Percentiles rank a stretch among this genome's conserved stretches.
These are phyloP conservation scores for Globisporangium camurandrum DNA, from an alignment of 352 stramenopile species.

Conservation along the genomic window DNA sequence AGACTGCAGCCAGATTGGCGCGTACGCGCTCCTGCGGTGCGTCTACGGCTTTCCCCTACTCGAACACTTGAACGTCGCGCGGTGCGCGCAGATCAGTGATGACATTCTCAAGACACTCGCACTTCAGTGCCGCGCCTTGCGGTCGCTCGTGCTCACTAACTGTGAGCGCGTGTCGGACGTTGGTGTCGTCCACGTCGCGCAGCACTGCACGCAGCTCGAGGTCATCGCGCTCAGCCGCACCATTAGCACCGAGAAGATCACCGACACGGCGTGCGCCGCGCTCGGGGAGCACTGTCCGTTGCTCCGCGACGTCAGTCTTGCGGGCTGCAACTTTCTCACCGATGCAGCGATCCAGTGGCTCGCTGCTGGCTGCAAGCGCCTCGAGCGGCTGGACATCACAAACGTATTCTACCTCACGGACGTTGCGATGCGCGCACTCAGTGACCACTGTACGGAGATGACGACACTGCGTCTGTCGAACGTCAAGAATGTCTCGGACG, in stretches of 20 bases:
- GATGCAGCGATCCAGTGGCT: conserved; percentile 90
- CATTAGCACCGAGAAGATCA: conserved; percentile 72
- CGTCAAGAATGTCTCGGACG: conserved; percentile 71
- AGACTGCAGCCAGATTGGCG: conserved; percentile 44
- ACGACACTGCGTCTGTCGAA: conserved; percentile 37
- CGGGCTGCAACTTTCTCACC: conserved; percentile 83
- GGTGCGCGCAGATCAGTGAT: conserved; percentile 81
- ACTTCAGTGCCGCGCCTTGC: conserved; percentile 55
- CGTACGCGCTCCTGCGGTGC: conserved; percentile 68
- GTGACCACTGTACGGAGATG: conserved; percentile 26
- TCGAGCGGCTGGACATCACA: conserved; percentile 76
- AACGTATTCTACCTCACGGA: conserved; percentile 86
- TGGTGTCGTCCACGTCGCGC: conserved; percentile 74
- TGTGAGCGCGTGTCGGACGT: conserved; percentile 81
- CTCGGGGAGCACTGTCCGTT: conserved; percentile 54
- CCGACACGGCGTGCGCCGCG: conserved; percentile 82
- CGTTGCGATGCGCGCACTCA: conserved; percentile 40
- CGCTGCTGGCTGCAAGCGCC: conserved; percentile 53
- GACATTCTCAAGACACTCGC: conserved; percentile 76
- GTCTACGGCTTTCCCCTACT: conserved; percentile 50
- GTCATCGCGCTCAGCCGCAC: conserved; percentile 56
- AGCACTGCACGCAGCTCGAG: conserved; percentile 63
- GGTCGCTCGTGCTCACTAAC: conserved; percentile 62
- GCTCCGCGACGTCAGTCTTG: conserved; percentile 57
- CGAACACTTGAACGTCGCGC: conserved; percentile 51